Percentiles rank a stretch among this genome's conserved stretches.
Conservation (phyloP, 2,329 filamentous ascomycete genomes). For the Xylaria polymorpha region DNA sequence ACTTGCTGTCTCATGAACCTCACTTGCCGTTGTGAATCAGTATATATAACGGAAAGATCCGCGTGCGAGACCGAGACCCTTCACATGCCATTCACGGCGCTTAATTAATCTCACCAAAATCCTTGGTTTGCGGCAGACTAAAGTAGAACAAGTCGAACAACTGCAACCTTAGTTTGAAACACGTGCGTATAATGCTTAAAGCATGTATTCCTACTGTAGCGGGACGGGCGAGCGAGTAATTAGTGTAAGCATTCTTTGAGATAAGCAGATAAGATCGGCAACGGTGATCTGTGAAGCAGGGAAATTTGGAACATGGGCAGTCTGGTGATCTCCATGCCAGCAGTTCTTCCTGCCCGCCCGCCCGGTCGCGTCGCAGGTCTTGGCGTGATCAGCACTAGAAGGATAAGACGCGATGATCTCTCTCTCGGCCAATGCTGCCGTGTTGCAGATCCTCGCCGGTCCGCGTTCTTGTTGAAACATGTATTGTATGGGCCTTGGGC, state of each 20-base stretch:
- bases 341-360: neutral
- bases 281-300: conserved; percentile 5
- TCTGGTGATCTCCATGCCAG: neutral
- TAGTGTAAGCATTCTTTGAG: neutral
- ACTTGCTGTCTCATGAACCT: neutral
- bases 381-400: conserved; percentile 13
- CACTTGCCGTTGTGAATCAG: neutral
- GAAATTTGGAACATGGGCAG: conserved; percentile 20
- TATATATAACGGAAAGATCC: neutral
- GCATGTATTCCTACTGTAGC: neutral
- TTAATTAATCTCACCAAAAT: neutral
- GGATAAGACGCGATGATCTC: conserved; percentile 5
- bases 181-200: too few species aligned
- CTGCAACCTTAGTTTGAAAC: too few species aligned
- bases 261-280: conserved; percentile 4
- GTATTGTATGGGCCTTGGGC: conserved; percentile 8
- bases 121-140: neutral
- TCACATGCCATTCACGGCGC: neutral
- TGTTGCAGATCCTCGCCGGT: conserved; percentile 21
- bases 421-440: conserved; percentile 1
- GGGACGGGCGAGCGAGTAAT: neutral
- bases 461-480: conserved; percentile 22
- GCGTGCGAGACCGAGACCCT: neutral
- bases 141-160: too few species aligned
- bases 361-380: conserved; percentile 20